phyloP scores from a whole-genome alignment of 2,329 filamentous ascomycete species.

The Sphaerulina vaccinii region DNA sequence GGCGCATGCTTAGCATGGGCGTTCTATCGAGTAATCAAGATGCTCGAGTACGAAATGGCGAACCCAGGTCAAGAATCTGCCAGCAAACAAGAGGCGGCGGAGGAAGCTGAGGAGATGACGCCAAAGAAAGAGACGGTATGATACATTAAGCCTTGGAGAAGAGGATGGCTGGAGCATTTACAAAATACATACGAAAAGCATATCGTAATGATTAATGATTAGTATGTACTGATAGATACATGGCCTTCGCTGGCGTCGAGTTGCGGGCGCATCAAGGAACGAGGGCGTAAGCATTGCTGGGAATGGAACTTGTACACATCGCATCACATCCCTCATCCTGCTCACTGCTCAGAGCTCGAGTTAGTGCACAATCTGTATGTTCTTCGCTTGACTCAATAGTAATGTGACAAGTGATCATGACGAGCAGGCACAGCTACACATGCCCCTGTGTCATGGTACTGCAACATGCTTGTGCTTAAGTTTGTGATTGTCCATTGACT shows the following conservation, averaged over 20 bases:
- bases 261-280: not conserved
- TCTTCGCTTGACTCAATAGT: no score
- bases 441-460: no score
- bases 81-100: conserved; percentile 25
- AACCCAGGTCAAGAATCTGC: conserved; percentile 31
- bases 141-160: no score
- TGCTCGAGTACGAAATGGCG: conserved; percentile 38
- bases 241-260: not conserved
- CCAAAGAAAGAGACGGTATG: conserved; percentile 23
- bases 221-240: conserved; percentile 1
- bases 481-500: no score
- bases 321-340: not conserved
- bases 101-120: conserved; percentile 24
- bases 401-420: not conserved
- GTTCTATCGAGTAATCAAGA: conserved; percentile 38
- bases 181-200: not conserved
- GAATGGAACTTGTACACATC: not conserved
- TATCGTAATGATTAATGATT: conserved; percentile 5
- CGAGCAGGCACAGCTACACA: no score
- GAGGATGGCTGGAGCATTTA: not conserved
- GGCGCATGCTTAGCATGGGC: conserved; percentile 35
- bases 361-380: no score
- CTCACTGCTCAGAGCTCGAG: not conserved
- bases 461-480: no score
- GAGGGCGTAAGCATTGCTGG: not conserved